Base-by-base conservation (phyloP, 2,329 filamentous ascomycete species). In the Fusarium globosum region DNA sequence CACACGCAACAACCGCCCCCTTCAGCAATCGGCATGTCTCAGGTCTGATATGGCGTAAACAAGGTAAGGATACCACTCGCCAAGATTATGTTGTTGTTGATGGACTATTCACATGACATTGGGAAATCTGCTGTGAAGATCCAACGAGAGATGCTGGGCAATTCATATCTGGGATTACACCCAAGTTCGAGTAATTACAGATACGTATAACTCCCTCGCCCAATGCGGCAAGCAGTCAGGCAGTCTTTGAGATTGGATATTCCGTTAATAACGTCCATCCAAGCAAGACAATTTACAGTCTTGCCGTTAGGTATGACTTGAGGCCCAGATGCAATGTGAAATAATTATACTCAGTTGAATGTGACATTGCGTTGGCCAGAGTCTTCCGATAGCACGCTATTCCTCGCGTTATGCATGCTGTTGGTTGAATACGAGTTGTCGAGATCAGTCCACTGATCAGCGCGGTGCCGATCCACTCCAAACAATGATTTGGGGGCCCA, bases 71-170 rank as follows among this genome's bases (percentile, higher is more conserved):
- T 28, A 28, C 0, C 10, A 23, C 18, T 43, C 0, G 12, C 10
- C 10, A 23, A 43, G 12, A 5, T 12, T 4, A 12, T 23, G n/a
- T 18, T 43, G 7, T 23, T 6, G 10, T 18, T 6, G 7, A 43
- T 8, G 4, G n/a, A 30, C 21, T n/a, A 41, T 6, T 41, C 21
- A 13, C 13, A 15, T 10, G 21, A 4, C 4, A 13, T 0, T 26
- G 7, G 13, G 42, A 45, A 26, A 26, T 7, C 7, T 26, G 5
- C 42, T 1, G 11, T 45, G 6, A 16, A 7, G 7, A 23, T 7
- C 0, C 6, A 11, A 43, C 9, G 8, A 15, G 1, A 10, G 3
- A 23, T 0, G 1, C 42, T 26, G 7, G 11, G 23, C 1, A 26
- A 8, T 26, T 6, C 5, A 26, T 13, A 13, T 18, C 4, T 3